Conservation (phyloP, 1,284 basidiomycete genomes). For the Thecaphora frezii region DNA sequence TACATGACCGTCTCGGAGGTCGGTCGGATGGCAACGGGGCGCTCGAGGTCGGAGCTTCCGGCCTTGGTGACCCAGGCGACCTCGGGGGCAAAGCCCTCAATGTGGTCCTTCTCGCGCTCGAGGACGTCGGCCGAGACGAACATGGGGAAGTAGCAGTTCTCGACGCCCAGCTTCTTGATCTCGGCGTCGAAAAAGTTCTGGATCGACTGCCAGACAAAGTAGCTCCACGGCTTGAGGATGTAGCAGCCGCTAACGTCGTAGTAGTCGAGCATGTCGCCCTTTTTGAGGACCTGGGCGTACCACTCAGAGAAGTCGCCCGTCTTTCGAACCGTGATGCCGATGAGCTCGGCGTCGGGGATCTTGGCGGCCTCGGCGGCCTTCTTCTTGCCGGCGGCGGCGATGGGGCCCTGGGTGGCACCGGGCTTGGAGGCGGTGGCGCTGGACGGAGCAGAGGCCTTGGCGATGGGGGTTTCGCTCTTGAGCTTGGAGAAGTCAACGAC, state of each 20-base stretch:
- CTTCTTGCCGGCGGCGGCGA: slow-evolving; percentile 26
- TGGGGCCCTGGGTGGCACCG: slow-evolving; percentile 30
- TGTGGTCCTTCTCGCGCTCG: slow-evolving; percentile 96
- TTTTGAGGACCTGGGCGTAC: slow-evolving; percentile 79
- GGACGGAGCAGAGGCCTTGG: slow-evolving; percentile 23
- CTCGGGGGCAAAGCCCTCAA: slow-evolving; percentile 99
- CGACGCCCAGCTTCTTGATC: slow-evolving; percentile 92
- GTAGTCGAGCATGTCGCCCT: slow-evolving; percentile 99
- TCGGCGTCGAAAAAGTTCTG: slow-evolving; percentile 65
- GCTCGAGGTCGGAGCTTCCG: slow-evolving; percentile 88
- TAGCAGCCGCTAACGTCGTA: slow-evolving; percentile 98
- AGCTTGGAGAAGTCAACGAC: slow-evolving; percentile 46
- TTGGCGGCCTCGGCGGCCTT: slow-evolving; percentile 42
- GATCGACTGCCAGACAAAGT: slow-evolving; percentile 93
- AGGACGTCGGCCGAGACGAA: slow-evolving; percentile 91
- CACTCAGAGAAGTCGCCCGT: slow-evolving; percentile 57
- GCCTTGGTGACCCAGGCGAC: slow-evolving; percentile 99
- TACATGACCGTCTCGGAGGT: slow-evolving; percentile 99
- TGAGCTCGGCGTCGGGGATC: slow-evolving; percentile 56
- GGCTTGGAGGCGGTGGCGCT: slow-evolving; percentile 25
- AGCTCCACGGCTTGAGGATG: slow-evolving; percentile 96
- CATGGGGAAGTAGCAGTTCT: slow-evolving; percentile 99
- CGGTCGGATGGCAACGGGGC: slow-evolving; percentile 95
- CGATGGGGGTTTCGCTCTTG: slow-evolving; percentile 32
- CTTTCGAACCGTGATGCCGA: slow-evolving; percentile 58